Percentiles rank a stretch among this genome's conserved stretches.
Conservation (phyloP, 306 rosid genomes). For the Herpetospermum pedunculosum region DNA sequence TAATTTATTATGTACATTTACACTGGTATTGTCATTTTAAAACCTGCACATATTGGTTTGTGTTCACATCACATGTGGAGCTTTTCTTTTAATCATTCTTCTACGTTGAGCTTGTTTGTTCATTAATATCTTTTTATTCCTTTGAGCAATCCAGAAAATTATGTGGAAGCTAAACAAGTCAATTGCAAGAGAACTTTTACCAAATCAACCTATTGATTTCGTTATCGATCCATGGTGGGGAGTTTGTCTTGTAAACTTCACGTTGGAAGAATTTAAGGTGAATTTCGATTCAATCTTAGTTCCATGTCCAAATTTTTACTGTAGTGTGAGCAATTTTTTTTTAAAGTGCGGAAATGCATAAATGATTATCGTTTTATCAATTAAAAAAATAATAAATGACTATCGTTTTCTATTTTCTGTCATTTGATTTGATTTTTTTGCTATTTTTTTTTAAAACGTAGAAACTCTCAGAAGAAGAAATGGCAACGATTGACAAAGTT, state of each 20-base stretch:
- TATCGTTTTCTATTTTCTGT: conserved; percentile 7
- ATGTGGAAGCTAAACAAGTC: conserved; percentile 99
- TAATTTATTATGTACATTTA: conserved; percentile 2
- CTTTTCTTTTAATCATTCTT: background rate
- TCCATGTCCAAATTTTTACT: background rate
- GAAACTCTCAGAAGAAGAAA: conserved; percentile 90
- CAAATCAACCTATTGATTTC: conserved; percentile 82
- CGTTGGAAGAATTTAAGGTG: conserved; percentile 97
- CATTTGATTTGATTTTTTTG: conserved; percentile 10
- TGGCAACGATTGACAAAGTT: conserved; percentile 69
- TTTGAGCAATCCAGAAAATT: conserved; percentile 79
- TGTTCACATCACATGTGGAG: background rate
- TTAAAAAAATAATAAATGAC: too few relatives aligned
- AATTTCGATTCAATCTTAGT: conserved; percentile 20
- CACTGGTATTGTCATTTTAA: background rate
- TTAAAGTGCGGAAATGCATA: background rate
- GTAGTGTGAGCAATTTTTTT: conserved; percentile 5
- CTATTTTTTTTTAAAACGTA: conserved; percentile 18
- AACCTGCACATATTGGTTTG: background rate
- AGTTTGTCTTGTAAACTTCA: conserved; percentile 87
- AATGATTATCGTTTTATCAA: too few relatives aligned
- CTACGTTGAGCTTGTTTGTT: background rate
- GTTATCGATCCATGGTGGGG: conserved; percentile 94
- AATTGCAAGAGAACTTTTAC: conserved; percentile 84
- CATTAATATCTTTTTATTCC: conserved; percentile 17